Percentiles rank a stretch among this genome's conserved stretches.
These are phyloP conservation scores for Podospora australis DNA, from an alignment of 495 filamentous ascomycete species.

Conservation along the genomic window DNA sequence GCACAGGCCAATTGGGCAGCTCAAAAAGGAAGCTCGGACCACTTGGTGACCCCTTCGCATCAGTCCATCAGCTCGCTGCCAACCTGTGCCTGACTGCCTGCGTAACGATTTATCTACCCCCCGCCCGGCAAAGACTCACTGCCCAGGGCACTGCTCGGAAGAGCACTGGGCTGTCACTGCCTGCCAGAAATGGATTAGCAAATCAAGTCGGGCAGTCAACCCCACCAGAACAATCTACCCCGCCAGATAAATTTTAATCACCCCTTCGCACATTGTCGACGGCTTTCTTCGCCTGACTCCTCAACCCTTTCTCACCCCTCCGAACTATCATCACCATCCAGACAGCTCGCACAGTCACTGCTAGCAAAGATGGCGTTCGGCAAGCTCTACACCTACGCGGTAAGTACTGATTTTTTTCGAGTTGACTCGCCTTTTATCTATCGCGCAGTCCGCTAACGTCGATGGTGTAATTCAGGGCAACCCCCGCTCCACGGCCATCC, in stretches of 20 bases:
- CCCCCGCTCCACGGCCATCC: slow-evolving; percentile 78
- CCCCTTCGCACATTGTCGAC: slow-evolving; percentile 13
- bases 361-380: slow-evolving; percentile 78
- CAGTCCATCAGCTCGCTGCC: neutral
- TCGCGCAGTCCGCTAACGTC: slow-evolving; percentile 26
- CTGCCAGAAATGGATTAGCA: slow-evolving; percentile 3
- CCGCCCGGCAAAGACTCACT: slow-evolving; percentile 1
- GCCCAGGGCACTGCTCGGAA: too few relatives aligned
- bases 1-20: neutral
- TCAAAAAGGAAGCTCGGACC: slow-evolving; percentile 9
- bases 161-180: neutral
- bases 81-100: too few relatives aligned
- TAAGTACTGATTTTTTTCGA: slow-evolving; percentile 42
- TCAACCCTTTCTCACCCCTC: slow-evolving; percentile 9
- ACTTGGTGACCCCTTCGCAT: neutral
- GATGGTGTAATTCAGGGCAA: slow-evolving; percentile 56
- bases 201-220: slow-evolving; percentile 2
- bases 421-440: neutral
- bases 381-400: slow-evolving; percentile 84
- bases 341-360: slow-evolving; percentile 7
- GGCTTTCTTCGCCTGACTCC: slow-evolving; percentile 18
- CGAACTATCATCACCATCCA: slow-evolving; percentile 10
- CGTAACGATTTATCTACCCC: neutral
- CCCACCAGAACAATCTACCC: slow-evolving; percentile 22
- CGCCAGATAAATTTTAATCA: slow-evolving; percentile 30